A percentile compares a stretch with the other conserved stretches of the same genome.
These are phyloP conservation scores for Cyberlindnera maclurae DNA, from an alignment of 805 yeast species.

Conservation along the genomic window DNA sequence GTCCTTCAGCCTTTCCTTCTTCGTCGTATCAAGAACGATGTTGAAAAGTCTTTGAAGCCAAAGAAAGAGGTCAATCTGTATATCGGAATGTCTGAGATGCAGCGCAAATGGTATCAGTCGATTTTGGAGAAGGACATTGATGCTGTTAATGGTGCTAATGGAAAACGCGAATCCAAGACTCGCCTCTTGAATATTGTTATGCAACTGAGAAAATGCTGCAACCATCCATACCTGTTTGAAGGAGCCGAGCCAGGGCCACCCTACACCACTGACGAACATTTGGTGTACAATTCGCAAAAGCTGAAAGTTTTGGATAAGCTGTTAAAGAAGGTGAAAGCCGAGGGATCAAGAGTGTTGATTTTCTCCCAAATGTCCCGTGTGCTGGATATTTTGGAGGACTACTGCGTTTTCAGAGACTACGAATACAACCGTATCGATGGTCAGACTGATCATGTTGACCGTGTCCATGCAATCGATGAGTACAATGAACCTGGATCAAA, in stretches of 20 bases:
- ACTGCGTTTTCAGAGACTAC: constrained; percentile 61
- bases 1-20: constrained; percentile 69
- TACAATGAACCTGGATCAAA: constrained; percentile 68
- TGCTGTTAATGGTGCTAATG: constrained; percentile 78
- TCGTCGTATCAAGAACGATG: constrained; percentile 73
- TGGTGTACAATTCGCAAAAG: constrained; percentile 66
- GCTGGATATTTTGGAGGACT: constrained; percentile 75
- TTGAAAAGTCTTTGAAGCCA: constrained; percentile 71
- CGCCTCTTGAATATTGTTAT: constrained; percentile 71
- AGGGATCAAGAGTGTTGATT: constrained; percentile 72
- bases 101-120: constrained; percentile 68
- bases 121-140: constrained; percentile 74
- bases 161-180: constrained; percentile 69
- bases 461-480: constrained; percentile 71
- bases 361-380: constrained; percentile 82
- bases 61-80: constrained; percentile 69
- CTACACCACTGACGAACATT: constrained; percentile 76
- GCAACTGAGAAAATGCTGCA: constrained; percentile 82
- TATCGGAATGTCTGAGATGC: constrained; percentile 74
- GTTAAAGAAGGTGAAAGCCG: constrained; percentile 50
- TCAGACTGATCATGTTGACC: constrained; percentile 70
- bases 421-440: constrained; percentile 80
- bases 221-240: constrained; percentile 78
- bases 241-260: constrained; percentile 93
- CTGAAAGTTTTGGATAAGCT: constrained; percentile 64